Percentiles rank a stretch among this genome's conserved stretches.
phyloP scores from a whole-genome alignment of 495 filamentous ascomycete genomes.

The Penicillium atrosanguineum region DNA sequence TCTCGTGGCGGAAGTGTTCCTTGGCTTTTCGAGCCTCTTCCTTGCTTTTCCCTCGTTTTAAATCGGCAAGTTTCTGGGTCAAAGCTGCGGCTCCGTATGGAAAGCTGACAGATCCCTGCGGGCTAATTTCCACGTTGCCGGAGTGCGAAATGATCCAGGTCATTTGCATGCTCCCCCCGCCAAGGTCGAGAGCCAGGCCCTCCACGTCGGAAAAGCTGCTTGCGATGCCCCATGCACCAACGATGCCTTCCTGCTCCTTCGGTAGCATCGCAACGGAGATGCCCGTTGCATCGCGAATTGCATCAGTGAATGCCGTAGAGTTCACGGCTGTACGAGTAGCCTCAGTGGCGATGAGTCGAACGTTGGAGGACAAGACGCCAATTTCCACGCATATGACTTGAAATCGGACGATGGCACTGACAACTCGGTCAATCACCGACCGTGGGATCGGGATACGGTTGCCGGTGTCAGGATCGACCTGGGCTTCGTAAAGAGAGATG shows the following conservation, averaged over 20 bases:
- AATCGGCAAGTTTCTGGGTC: constrained; percentile 53
- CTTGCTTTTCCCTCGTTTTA: constrained; percentile 35
- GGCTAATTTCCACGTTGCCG: constrained; percentile 50
- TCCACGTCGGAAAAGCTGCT: constrained; percentile 65
- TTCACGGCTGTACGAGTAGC: constrained; percentile 83
- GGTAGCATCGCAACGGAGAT: constrained; percentile 68
- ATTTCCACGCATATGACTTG: constrained; percentile 68
- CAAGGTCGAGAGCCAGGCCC: constrained; percentile 83
- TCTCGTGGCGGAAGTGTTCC: constrained; percentile 50
- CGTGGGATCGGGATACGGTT: constrained; percentile 57
- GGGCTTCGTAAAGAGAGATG: constrained; percentile 89
- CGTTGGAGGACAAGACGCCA: constrained; percentile 58
- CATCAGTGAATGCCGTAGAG: constrained; percentile 59
- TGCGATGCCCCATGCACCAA: constrained; percentile 81
- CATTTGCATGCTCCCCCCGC: constrained; percentile 88
- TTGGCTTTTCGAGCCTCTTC: constrained; percentile 26
- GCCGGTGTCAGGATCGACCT: constrained; percentile 47
- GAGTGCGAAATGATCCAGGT: constrained; percentile 68
- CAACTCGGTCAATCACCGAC: constrained; percentile 59
- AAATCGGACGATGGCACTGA: constrained; percentile 67
- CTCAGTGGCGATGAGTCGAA: constrained; percentile 82
- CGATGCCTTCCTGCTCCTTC: constrained; percentile 76
- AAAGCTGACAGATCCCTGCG: constrained; percentile 52
- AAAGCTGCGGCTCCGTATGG: constrained; percentile 88
- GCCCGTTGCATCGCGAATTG: constrained; percentile 59